Conservation (phyloP, 2,329 filamentous ascomycete species). For the Zalaria obscura region DNA sequence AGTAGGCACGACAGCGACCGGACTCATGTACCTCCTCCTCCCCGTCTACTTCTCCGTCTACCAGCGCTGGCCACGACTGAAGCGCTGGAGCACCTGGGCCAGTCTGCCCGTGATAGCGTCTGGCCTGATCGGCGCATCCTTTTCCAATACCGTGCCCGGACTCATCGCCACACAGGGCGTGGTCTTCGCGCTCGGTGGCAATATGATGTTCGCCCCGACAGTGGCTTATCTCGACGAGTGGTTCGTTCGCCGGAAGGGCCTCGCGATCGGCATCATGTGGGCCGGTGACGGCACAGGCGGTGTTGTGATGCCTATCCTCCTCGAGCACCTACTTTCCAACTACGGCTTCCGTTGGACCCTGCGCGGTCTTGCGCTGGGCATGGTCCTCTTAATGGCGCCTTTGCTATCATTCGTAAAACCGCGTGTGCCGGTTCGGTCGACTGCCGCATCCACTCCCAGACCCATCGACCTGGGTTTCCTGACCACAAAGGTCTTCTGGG, state of each 20-base stretch:
- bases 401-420: no score
- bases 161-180: slow-evolving; percentile 25
- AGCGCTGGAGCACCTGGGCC: slow-evolving; percentile 16
- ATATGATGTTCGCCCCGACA: no score
- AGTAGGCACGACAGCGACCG: slow-evolving; percentile 20
- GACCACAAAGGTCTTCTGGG: not conserved
- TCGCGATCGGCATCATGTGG: slow-evolving; percentile 37
- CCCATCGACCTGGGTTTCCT: not conserved
- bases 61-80: slow-evolving; percentile 20
- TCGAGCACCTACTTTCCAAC: not conserved
- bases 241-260: slow-evolving; percentile 36
- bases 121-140: slow-evolving; percentile 20
- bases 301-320: slow-evolving; percentile 24
- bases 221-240: slow-evolving; percentile 39
- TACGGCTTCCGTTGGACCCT: slow-evolving; percentile 2
- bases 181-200: slow-evolving; percentile 16
- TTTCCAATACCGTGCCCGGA: slow-evolving; percentile 19
- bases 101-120: slow-evolving; percentile 22
- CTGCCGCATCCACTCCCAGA: not conserved
- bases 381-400: no score
- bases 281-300: slow-evolving; percentile 30
- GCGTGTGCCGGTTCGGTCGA: not conserved
- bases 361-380: no score
- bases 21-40: slow-evolving; percentile 32
- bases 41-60: slow-evolving; percentile 24